phyloP scores from a whole-genome alignment of 2,329 filamentous ascomycete genomes.

The Aureobasidium vineae region DNA sequence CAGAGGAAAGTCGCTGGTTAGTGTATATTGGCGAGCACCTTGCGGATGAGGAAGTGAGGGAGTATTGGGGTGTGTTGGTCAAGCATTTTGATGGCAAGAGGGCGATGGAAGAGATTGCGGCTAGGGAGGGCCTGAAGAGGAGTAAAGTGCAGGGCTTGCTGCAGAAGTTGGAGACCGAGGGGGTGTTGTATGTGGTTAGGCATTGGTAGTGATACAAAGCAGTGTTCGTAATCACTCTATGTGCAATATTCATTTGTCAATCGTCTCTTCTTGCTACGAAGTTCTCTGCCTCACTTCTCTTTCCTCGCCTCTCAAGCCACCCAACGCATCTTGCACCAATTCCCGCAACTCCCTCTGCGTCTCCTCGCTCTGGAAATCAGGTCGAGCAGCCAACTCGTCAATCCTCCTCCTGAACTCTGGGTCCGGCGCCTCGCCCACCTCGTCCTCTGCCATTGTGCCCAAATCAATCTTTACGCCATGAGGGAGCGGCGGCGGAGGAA shows the following conservation, averaged over 20 bases:
- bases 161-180: slow-evolving; percentile 26
- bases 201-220: slow-evolving; percentile 26
- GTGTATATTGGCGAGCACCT: slow-evolving; percentile 39
- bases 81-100: slow-evolving; percentile 87
- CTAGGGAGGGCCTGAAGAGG: slow-evolving; percentile 82
- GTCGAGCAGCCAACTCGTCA: slow-evolving; percentile 78
- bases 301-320: background rate
- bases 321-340: slow-evolving; percentile 78
- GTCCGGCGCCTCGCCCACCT: slow-evolving; percentile 63
- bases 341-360: slow-evolving; percentile 76
- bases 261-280: background rate
- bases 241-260: background rate
- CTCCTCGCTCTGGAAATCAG: slow-evolving; percentile 77
- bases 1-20: slow-evolving; percentile 29
- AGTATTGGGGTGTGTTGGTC: slow-evolving; percentile 69
- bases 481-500: slow-evolving; percentile 63
- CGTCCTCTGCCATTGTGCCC: slow-evolving; percentile 64
- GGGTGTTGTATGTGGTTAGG: slow-evolving; percentile 27
- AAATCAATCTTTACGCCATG: slow-evolving; percentile 75
- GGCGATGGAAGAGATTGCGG: slow-evolving; percentile 79
- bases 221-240: no score
- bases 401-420: slow-evolving; percentile 82
- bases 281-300: slow-evolving; percentile 17
- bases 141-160: slow-evolving; percentile 54
- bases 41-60: slow-evolving; percentile 63